Conservation (phyloP, 2,329 filamentous ascomycete genomes). For the Lasiodiplodia gonubiensis region DNA sequence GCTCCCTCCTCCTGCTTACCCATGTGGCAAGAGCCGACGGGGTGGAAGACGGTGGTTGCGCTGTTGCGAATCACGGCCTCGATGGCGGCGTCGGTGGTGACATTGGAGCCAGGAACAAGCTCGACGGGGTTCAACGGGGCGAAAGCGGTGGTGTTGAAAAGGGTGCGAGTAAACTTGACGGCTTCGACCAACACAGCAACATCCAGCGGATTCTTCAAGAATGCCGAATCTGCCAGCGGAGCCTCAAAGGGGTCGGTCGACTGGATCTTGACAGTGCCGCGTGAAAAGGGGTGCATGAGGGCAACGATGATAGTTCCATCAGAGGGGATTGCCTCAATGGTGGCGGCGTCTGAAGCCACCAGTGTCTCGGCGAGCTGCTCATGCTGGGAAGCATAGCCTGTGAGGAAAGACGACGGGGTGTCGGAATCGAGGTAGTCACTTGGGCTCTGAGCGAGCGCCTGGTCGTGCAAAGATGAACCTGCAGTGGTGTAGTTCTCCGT, state of each 20-base stretch:
- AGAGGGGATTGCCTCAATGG: conserved; percentile 16
- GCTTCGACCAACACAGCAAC: conserved; percentile 35
- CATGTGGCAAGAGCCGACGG: conserved; percentile 40
- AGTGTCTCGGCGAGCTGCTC: conserved; percentile 20
- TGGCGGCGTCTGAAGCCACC: conserved; percentile 13
- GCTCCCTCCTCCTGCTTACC: conserved; percentile 37
- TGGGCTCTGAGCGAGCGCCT: conserved; percentile 1
- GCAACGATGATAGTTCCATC: conserved; percentile 17
- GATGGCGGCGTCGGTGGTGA: conserved; percentile 36
- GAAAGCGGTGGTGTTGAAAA: conserved; percentile 31
- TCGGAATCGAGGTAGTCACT: conserved; percentile 13
- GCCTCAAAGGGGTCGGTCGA: conserved; percentile 28
- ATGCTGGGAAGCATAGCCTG: conserved; percentile 8
- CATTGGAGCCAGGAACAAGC: conserved; percentile 35
- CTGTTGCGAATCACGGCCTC: conserved; percentile 31
- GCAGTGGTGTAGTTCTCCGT: conserved; percentile 18
- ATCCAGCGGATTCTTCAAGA: conserved; percentile 37
- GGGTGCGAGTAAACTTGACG: conserved; percentile 33
- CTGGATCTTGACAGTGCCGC: conserved; percentile 35
- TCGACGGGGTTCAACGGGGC: conserved; percentile 35
- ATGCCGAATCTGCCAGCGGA: conserved; percentile 22
- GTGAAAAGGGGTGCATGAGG: conserved; percentile 33
- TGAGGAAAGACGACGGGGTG: background rate
- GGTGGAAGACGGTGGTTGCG: conserved; percentile 39
- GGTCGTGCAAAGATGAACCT: background rate